Evolutionary conservation across 495 filamentous ascomycete genomes (phyloP), one percentile per base, ranked within the genome.

Genomic region (Penicillium fimorum): DNA sequence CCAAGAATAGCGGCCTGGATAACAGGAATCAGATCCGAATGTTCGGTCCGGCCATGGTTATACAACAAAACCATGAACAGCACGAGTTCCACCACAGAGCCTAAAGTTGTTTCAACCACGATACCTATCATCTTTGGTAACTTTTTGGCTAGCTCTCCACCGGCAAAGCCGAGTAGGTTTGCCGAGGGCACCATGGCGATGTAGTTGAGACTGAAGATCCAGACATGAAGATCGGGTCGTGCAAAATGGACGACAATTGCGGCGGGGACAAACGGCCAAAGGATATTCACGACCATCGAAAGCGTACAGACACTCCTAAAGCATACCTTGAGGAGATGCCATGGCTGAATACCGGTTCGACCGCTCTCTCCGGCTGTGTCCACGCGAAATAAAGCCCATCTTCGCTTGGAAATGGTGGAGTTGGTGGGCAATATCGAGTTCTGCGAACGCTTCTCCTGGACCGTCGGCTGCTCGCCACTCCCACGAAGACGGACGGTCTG

Each of bases 171-270:
- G 27, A 96, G 79, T 47, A 96, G 70, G 61, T 96, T 96, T 44
- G 92, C 92, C 30, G 87, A 85, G 3, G 92, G 92, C 5, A 96
- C 81, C 87, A 97, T 97, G 48, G 86, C 87, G 35, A 90, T 79
- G 46, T 90, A 91, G 48, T 86, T 87, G 58, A 88, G 80, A 37
- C 82, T 70, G 71, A 91, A 92, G 17, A 89, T 77, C 74, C 78
- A 81, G 7, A 87, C 67, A 58, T 88, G 79, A 27, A 75, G 71
- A 15, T 90, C 79, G 0, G 80, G 79, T 24, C 79, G 79, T 29
- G 79, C 81, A 60, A 84, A 91, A 55, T 86, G 81, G 13, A 90
- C 63, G 5, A 72, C 80, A 50, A 92, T 80, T 4, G 87, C 88
- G 29, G 82, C 77, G 4, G 87, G 86, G 1, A 90, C 85, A 59